Conservation (phyloP, 2,329 filamentous ascomycete genomes). For the Penicillium sp. region DNA sequence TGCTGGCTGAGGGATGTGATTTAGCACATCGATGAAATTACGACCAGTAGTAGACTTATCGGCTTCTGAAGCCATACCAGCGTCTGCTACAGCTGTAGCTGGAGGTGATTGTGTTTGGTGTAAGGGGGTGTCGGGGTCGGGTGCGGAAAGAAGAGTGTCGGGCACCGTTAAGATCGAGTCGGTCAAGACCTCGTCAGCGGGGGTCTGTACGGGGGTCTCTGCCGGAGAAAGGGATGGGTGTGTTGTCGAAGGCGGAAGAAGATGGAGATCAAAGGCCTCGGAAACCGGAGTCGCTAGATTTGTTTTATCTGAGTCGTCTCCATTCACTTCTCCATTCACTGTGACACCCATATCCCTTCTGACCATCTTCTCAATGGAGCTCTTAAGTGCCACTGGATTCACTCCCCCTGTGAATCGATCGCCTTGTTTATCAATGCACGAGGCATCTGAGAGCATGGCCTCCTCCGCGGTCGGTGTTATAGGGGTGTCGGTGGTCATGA, state of each 20-base stretch:
- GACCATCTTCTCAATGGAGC: slow-evolving; percentile 3
- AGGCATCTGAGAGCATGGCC: slow-evolving; percentile 4
- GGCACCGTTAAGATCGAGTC: slow-evolving; percentile 3
- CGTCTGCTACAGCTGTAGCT: slow-evolving; percentile 1
- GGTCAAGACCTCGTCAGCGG: slow-evolving; percentile 3
- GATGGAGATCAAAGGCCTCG: slow-evolving; percentile 7
- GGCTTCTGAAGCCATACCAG: slow-evolving; percentile 3
- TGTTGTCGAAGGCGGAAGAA: background rate
- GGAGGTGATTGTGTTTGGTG: slow-evolving; percentile 5
- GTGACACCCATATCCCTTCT: background rate
- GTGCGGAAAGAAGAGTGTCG: slow-evolving; percentile 5
- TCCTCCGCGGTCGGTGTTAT: slow-evolving; percentile 25
- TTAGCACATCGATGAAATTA: slow-evolving; percentile 10
- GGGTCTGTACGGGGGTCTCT: slow-evolving; percentile 5
- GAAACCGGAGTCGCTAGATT: slow-evolving; percentile 13
- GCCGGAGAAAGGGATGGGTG: slow-evolving; percentile 6
- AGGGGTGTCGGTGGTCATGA: slow-evolving; percentile 15
- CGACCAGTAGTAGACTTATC: background rate
- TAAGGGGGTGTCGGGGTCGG: background rate
- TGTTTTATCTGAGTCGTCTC: background rate
- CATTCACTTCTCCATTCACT: background rate
- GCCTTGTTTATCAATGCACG: slow-evolving; percentile 6
- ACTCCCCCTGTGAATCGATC: slow-evolving; percentile 2
- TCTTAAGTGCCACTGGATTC: background rate
- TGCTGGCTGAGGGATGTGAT: slow-evolving; percentile 10